Evolutionary conservation across 371 early-diverging fungal species (phyloP), one percentile per base, ranked within the genome.

Genomic region (Circinella minor): DNA sequence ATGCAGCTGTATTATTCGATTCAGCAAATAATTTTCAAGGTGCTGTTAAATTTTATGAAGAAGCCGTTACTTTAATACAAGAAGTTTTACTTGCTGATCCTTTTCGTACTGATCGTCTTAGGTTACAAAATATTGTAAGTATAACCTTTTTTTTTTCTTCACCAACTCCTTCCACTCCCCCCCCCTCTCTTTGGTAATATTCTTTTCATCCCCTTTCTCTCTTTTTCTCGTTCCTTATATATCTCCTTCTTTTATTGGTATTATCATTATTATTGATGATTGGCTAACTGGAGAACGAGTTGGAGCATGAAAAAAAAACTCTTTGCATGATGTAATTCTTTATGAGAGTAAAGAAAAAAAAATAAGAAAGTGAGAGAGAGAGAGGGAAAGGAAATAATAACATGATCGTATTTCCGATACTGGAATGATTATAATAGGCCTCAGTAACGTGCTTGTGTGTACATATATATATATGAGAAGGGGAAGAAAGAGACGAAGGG

Each of bases 111-210:
- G 74, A 77, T 66, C 65, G 65, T 39, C 20, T 55, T 27, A 55
- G 74, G 51, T 66, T 77, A 46, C 63, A 72, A 62, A 72, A 77
- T 63, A 77, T 74, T 39, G 78, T 77, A 74, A 64, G 75, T 65
- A 18, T 39, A 20, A 66, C 39, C 47, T 48, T 37, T 69, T 55
- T 55, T 38, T 62, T 18, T 36, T 62, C 51, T 68, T 51, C 36
- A 43, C 62, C 54, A 55, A 1, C 43, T 27, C 57, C 49, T 38
- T 10, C 55, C 2, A 27, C 27, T 2, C 27, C 27, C 27, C 27
- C 27, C 27, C 27, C 27, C 27, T 27, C 27, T 27, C 27, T 1
- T 27, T 27, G 27, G 27, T 27, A 27, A 27, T 27, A 1, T 2
- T 27, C 2, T 27, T 27, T 27, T 27, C 27, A 27, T 27, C 27